These are phyloP conservation scores for Fomitopsis schrenkii DNA, from an alignment of 1,284 basidiomycete genomes.

Conservation along the genomic window DNA sequence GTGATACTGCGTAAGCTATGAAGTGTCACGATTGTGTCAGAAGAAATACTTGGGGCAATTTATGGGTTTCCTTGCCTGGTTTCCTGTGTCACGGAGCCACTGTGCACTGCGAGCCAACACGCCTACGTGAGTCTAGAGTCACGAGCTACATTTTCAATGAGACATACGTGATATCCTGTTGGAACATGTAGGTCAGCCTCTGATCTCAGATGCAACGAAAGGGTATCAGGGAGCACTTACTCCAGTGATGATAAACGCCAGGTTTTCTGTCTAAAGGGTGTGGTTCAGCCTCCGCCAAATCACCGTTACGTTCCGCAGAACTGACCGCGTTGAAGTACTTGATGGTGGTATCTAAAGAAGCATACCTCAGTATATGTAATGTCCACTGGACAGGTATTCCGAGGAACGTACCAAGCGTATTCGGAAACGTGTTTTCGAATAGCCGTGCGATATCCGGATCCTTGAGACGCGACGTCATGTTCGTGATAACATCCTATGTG, in stretches of 20 bases:
- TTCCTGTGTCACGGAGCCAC: constrained; percentile 75
- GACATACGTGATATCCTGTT: constrained; percentile 61
- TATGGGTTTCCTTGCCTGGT: constrained; percentile 44
- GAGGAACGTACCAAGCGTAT: constrained; percentile 55
- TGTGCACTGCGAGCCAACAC: constrained; percentile 40
- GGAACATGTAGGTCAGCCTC: neutral
- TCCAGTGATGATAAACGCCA: constrained; percentile 75
- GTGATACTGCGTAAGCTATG: constrained; percentile 65
- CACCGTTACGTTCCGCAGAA: neutral
- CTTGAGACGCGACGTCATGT: constrained; percentile 66
- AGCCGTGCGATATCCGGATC: constrained; percentile 71
- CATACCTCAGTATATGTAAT: neutral
- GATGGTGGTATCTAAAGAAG: constrained; percentile 60
- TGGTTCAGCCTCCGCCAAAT: neutral
- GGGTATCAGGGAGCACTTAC: constrained; percentile 31
- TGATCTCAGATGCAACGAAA: neutral
- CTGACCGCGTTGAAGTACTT: constrained; percentile 62
- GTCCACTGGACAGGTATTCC: neutral
- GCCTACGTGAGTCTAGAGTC: neutral
- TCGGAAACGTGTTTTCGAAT: constrained; percentile 77
- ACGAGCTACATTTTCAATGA: neutral
- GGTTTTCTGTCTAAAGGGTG: constrained; percentile 45
- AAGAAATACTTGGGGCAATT: neutral
- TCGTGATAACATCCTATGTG: constrained; percentile 51
- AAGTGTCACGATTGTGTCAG: neutral